phyloP scores from a whole-genome alignment of 2,329 filamentous ascomycete species.

The Trichoderma atrobrunneum region DNA sequence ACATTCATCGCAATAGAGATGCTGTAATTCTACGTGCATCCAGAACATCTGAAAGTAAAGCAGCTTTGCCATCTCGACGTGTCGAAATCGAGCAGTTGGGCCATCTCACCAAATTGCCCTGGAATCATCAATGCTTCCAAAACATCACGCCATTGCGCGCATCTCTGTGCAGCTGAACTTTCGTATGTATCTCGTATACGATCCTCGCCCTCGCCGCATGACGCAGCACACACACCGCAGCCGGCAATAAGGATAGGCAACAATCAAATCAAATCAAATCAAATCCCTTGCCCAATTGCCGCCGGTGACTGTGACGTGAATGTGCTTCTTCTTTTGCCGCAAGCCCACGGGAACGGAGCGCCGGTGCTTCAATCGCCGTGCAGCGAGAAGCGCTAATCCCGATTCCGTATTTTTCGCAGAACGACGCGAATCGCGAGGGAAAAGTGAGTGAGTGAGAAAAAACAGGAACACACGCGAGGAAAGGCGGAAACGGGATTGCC shows the following conservation, averaged over 20 bases:
- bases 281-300: neutral
- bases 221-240: neutral
- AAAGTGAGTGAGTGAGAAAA: neutral
- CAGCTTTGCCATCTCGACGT: neutral
- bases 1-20: neutral
- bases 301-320: neutral
- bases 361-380: slow-evolving; percentile 7
- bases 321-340: neutral
- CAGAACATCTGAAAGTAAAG: neutral
- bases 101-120: neutral
- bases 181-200: neutral
- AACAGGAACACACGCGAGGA: neutral
- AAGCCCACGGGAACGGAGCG: neutral
- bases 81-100: neutral
- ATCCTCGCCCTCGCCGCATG: neutral
- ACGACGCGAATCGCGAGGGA: slow-evolving; percentile 12
- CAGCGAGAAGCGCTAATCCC: neutral
- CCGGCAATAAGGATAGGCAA: neutral
- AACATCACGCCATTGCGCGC: neutral
- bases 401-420: neutral
- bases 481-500: neutral
- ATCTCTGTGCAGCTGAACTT: neutral
- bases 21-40: neutral
- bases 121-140: neutral
- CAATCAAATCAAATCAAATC: neutral